phyloP scores from a whole-genome alignment of 2,329 filamentous ascomycete species.

The Cytospora piceae region DNA sequence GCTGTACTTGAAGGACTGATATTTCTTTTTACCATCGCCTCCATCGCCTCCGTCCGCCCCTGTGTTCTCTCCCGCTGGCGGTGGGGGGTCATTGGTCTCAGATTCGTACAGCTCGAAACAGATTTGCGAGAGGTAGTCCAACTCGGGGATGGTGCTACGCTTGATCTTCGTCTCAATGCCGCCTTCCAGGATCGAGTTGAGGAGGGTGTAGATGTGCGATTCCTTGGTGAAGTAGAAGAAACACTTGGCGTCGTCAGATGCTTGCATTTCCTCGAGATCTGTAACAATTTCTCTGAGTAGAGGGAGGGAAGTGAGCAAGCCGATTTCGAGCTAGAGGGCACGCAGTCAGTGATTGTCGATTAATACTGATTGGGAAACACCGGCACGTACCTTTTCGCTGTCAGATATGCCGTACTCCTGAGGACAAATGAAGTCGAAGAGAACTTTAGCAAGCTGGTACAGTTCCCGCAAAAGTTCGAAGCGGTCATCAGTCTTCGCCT shows the following conservation, averaged over 20 bases:
- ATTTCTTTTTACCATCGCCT: constrained; percentile 50
- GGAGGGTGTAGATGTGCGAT: constrained; percentile 95
- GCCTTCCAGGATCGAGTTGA: constrained; percentile 97
- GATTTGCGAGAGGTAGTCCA: constrained; percentile 97
- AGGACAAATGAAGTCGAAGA: constrained; percentile 98
- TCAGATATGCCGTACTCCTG: constrained; percentile 98
- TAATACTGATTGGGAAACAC: background rate
- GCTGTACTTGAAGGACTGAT: constrained; percentile 84
- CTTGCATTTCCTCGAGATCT: constrained; percentile 96
- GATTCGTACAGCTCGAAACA: constrained; percentile 98
- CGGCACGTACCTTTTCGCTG: constrained; percentile 69
- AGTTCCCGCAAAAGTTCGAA: constrained; percentile 89
- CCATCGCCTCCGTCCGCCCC: constrained; percentile 34
- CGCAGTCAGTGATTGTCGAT: constrained; percentile 27
- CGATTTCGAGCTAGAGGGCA: constrained; percentile 75
- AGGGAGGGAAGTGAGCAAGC: constrained; percentile 88
- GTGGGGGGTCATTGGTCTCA: constrained; percentile 64
- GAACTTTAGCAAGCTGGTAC: constrained; percentile 89
- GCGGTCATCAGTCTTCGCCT: constrained; percentile 80
- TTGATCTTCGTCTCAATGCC: constrained; percentile 97
- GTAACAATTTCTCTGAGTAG: constrained; percentile 95
- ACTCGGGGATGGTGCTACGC: constrained; percentile 90
- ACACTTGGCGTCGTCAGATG: constrained; percentile 88
- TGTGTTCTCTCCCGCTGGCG: constrained; percentile 32
- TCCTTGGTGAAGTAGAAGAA: constrained; percentile 99